These are phyloP conservation scores for Oxytropis ochrocephala DNA, from an alignment of 306 rosid species.

Conservation along the genomic window DNA sequence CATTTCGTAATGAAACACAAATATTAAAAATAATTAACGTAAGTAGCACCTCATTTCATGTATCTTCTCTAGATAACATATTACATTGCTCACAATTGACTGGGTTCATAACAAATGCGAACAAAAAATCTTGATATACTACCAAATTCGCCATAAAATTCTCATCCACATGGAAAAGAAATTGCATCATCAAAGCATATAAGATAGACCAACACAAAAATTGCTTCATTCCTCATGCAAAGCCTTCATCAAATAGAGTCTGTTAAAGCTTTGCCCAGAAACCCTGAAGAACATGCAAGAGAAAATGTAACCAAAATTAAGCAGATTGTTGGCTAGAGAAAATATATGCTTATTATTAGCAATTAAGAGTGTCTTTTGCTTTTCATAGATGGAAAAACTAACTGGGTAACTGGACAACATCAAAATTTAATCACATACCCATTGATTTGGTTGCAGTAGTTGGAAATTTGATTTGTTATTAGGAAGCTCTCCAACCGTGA, in stretches of 20 bases:
- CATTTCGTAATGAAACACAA: not conserved
- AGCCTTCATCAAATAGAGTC: slow-evolving; percentile 74
- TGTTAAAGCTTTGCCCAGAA: slow-evolving; percentile 82
- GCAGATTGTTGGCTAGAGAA: not conserved
- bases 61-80: not conserved
- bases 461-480: slow-evolving; percentile 84
- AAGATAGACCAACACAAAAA: slow-evolving; percentile 4
- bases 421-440: slow-evolving; percentile 50
- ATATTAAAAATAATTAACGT: not conserved
- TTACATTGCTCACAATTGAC: slow-evolving; percentile 7
- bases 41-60: not conserved
- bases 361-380: not conserved
- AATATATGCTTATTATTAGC: not conserved
- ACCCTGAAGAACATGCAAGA: slow-evolving; percentile 50
- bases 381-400: not conserved
- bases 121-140: not conserved
- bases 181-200: slow-evolving; percentile 9
- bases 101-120: not conserved
- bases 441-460: slow-evolving; percentile 96
- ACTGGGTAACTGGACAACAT: not conserved
- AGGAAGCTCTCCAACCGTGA: slow-evolving; percentile 95
- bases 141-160: not conserved
- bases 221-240: slow-evolving; percentile 55
- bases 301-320: not conserved
- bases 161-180: not conserved